Conservation (phyloP, 768 basidiomycete species). For the Suillus luteus region DNA sequence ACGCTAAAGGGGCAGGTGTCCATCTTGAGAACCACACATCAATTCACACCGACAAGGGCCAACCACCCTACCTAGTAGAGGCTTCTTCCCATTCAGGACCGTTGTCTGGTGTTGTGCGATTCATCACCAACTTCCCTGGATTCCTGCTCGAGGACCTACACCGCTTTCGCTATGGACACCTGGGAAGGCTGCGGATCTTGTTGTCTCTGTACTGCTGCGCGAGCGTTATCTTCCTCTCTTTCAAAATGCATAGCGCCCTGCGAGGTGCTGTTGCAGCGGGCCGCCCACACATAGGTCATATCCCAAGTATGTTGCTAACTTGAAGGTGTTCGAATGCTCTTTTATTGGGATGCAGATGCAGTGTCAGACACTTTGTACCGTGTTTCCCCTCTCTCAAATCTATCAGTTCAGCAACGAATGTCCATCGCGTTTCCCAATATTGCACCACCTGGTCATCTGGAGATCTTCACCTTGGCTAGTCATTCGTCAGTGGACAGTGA, state of each 20-base stretch:
- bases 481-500: conserved; percentile 12
- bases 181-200: conserved; percentile 35
- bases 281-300: background rate
- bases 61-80: conserved; percentile 15
- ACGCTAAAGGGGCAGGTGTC: conserved; percentile 24
- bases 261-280: conserved; percentile 11
- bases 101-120: conserved; percentile 30
- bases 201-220: conserved; percentile 42
- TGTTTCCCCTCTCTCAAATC: conserved; percentile 28
- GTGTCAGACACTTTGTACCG: background rate
- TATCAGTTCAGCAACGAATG: conserved; percentile 36
- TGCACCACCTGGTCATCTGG: conserved; percentile 29
- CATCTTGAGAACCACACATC: conserved; percentile 6
- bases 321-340: background rate
- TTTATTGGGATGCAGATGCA: background rate
- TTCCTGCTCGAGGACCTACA: conserved; percentile 31
- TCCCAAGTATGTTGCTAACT: background rate
- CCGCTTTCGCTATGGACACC: conserved; percentile 24
- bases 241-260: conserved; percentile 25
- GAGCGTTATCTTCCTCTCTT: conserved; percentile 42
- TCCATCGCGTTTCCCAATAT: conserved; percentile 39
- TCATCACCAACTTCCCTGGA: conserved; percentile 24
- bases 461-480: conserved; percentile 39
- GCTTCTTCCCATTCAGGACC: conserved; percentile 17
- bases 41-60: conserved; percentile 12